These are phyloP conservation scores for Penicillium crystallinum DNA, from an alignment of 495 filamentous ascomycete genomes.

Conservation along the genomic window DNA sequence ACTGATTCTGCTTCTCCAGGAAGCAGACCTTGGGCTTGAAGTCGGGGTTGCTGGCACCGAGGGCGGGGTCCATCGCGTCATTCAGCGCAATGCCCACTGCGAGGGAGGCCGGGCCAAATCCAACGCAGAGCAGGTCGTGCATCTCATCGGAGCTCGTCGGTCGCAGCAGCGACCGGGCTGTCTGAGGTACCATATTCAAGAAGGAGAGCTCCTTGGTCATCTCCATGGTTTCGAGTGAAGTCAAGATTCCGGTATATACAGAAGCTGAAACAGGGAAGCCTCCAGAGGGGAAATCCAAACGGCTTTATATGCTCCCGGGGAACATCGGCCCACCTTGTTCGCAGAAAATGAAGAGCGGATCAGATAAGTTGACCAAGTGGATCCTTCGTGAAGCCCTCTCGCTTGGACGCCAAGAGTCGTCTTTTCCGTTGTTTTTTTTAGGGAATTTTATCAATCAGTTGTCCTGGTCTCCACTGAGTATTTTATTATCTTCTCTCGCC, in stretches of 20 bases:
- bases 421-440: background rate
- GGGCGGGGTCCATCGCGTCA: constrained; percentile 52
- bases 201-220: constrained; percentile 23
- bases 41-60: constrained; percentile 17
- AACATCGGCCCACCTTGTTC: background rate
- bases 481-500: too few relatives aligned
- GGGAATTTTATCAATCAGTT: constrained; percentile 29
- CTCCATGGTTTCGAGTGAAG: too few relatives aligned
- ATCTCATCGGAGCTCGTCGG: constrained; percentile 47
- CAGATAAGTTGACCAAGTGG: constrained; percentile 28
- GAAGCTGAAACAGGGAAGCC: background rate
- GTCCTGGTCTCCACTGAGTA: too few relatives aligned
- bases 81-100: constrained; percentile 89
- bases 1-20: constrained; percentile 76
- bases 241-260: too few relatives aligned
- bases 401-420: constrained; percentile 13
- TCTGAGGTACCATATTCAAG: constrained; percentile 11
- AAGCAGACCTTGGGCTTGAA: constrained; percentile 68
- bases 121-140: constrained; percentile 83
- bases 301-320: constrained; percentile 1
- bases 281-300: constrained; percentile 5
- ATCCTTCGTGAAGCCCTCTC: constrained; percentile 1
- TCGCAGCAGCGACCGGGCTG: constrained; percentile 18
- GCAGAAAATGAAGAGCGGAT: constrained; percentile 17
- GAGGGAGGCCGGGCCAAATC: constrained; percentile 89